Base-by-base conservation (phyloP, 106 monocot species). In the Hemerocallis citrina region DNA sequence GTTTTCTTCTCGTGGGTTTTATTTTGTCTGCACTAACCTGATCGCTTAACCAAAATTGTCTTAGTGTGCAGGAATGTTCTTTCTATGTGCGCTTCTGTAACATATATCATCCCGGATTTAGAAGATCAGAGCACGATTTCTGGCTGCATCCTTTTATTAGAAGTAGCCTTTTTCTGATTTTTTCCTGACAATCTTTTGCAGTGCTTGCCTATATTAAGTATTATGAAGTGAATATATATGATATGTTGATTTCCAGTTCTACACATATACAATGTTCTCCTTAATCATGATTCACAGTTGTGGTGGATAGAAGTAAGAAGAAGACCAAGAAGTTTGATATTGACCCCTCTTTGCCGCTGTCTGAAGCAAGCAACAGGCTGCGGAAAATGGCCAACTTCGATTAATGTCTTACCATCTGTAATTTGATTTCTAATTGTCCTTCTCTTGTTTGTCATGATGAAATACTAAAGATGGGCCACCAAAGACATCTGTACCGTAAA, bases 11-110 rank as follows among this genome's bases (percentile, higher is more conserved):
- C n/a, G n/a, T n/a, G n/a, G n/a, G n/a, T n/a, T n/a, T n/a, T n/a
- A n/a, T n/a, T n/a, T n/a, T n/a, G n/a, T n/a, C n/a, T n/a, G n/a
- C n/a, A n/a, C n/a, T n/a, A n/a, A n/a, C n/a, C n/a, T n/a, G n/a
- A n/a, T n/a, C n/a, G n/a, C n/a, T n/a, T n/a, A n/a, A n/a, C n/a
- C n/a, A n/a, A n/a, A n/a, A n/a, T n/a, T n/a, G n/a, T n/a, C n/a
- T n/a, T n/a, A n/a, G n/a, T n/a, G n/a, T 74, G 70, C 74, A 86
- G 86, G 68, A 54, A 78, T 61, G 24, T 78, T 23, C 81, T 86
- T 29, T 81, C 86, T 5, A 78, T 86, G 86, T 82, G 75, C 36
- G 78, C 75, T 38, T 86, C 86, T 3, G 72, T 78, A 16, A 82
- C 86, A 30, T 82, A 72, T 32, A 72, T 78, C 47, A 65, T 86